Percentiles rank a stretch among this genome's conserved stretches.
These are phyloP conservation scores for Physcomitrellopsis africana DNA, from an alignment of 225 moss, liverwort and hornwort genomes.

Conservation along the genomic window DNA sequence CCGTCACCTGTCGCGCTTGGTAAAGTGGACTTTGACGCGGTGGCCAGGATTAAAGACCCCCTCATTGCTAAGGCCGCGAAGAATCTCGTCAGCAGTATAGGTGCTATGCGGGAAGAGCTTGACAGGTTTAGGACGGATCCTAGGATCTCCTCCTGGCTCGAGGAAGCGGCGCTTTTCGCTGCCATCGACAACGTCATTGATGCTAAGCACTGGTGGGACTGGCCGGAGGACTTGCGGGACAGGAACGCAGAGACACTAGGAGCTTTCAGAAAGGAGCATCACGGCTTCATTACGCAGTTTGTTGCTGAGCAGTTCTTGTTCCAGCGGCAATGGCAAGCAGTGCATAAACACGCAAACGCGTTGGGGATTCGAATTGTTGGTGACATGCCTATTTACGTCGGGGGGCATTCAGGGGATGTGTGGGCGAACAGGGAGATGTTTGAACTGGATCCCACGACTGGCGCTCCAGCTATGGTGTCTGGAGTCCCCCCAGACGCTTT, in stretches of 20 bases:
- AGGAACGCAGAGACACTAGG: constrained; percentile 58
- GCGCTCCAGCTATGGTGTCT: constrained; percentile 65
- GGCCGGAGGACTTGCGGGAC: constrained; percentile 72
- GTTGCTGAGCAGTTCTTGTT: constrained; percentile 81
- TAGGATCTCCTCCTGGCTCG: constrained; percentile 70
- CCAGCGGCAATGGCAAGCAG: constrained; percentile 79
- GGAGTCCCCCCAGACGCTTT: constrained; percentile 82
- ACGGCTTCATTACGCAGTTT: constrained; percentile 49
- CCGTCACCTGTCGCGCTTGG: constrained; percentile 51
- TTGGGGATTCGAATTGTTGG: constrained; percentile 76
- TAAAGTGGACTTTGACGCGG: constrained; percentile 61
- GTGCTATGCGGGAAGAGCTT: constrained; percentile 62
- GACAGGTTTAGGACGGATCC: constrained; percentile 64
- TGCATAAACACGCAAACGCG: constrained; percentile 68
- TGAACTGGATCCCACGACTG: constrained; percentile 58
- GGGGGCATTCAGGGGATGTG: constrained; percentile 80
- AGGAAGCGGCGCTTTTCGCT: constrained; percentile 81
- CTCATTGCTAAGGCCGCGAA: constrained; percentile 70
- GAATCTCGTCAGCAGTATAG: constrained; percentile 56
- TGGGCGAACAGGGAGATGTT: constrained; percentile 75
- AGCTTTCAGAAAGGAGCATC: constrained; percentile 48
- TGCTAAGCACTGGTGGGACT: constrained; percentile 71
- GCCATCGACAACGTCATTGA: constrained; percentile 67
- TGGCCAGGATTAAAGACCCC: constrained; percentile 74
- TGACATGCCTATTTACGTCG: constrained; percentile 93